Evolutionary conservation across 306 rosid species (phyloP), one percentile per base, ranked within the genome.

Genomic region (Begonia masoniana): DNA sequence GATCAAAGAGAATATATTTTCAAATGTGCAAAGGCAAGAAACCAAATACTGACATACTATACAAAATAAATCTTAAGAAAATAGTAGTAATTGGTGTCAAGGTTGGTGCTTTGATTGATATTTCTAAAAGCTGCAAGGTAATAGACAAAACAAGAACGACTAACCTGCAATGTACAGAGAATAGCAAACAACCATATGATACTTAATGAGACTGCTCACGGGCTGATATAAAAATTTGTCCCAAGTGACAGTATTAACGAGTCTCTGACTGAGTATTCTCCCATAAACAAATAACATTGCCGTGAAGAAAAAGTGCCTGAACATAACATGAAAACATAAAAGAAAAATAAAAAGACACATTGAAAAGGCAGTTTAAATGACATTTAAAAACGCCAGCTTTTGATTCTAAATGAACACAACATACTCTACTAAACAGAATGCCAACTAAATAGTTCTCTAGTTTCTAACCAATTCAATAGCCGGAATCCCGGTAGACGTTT

Each of bases 241-340:
- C 15, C 87, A 74, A 35, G 88, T 86, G 51, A 92, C 79, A 7
- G 96, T 92, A 76, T 83, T 92, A 59, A 83, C 85, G 71, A 92
- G 84, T 57, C 78, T 81, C 63, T 74, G 99, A 79, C 86, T 86
- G 68, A 92, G 91, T 66, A 81, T 76, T 56, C 99, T 96, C 59
- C 99, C 99, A 51, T 92, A 83, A 49, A 92, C 99, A 76, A 86
- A 92, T 54, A 92, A 65, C 99, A 92, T 86, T 1, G 93, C 96
- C 51, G 99, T 86, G 84, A 92, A 92, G 85, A 92, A 92, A 59
- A 92, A 92, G 76, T 92, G 84, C 99, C 99, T 92, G 92, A 56
- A 41, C 10, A 41, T 7, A 41, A 60, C 41, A 50, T 50, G 36
- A 35, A 59, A 59, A n/a, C 47, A 59, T 31, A 47, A 9, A 49